Evolutionary conservation across 2,329 filamentous ascomycete species (phyloP), one percentile per base, ranked within the genome.

Genomic region (Clarireedia monteithiana): DNA sequence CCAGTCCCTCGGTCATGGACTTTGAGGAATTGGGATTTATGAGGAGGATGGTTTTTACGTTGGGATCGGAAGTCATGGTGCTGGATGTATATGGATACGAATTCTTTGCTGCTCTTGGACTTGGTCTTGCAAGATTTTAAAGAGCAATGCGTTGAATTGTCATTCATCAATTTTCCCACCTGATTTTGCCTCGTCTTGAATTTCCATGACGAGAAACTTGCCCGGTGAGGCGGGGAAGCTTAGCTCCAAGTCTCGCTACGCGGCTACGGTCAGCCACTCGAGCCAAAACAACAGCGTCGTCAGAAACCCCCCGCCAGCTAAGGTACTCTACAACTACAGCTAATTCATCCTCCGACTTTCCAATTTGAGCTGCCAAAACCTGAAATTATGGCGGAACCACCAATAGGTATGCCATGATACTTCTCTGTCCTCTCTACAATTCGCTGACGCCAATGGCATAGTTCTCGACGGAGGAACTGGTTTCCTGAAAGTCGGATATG

Each of bases 381-480:
- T 63, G 52, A 57, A 62, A 66, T 58, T 55, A 70, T 69, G 67
- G 66, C 67, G 48, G 67, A 70, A 60, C 62, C 68, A 61, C 68
- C 68, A 60, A 70, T 70, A 63, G 68, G 68, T 70, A 68, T 10
- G 47, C 7, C 23, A 26, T 27, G 50, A 34, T 27, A 27, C 5
- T 9, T 42, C 39, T 3, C 20, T 15, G 3, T 15, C 42, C 17
- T 17, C 23, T n/a, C 17, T 38, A 20, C 17, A 6, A 26, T 38
- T 36, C 60, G 55, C 63, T 68, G 55, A 68, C 50, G 24, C 47
- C 44, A 59, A 56, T 55, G 20, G 30, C 52, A 52, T 72, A 97
- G 94, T 99, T 72, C 92, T 99, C 82, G 94, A 99, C 81, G 94
- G 94, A 82, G 94, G 94, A 75, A 99, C 94, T 72, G 94, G 94